Evolutionary conservation across 2,329 filamentous ascomycete species (phyloP).

Genomic region (Sphaerulina vaccinii): DNA sequence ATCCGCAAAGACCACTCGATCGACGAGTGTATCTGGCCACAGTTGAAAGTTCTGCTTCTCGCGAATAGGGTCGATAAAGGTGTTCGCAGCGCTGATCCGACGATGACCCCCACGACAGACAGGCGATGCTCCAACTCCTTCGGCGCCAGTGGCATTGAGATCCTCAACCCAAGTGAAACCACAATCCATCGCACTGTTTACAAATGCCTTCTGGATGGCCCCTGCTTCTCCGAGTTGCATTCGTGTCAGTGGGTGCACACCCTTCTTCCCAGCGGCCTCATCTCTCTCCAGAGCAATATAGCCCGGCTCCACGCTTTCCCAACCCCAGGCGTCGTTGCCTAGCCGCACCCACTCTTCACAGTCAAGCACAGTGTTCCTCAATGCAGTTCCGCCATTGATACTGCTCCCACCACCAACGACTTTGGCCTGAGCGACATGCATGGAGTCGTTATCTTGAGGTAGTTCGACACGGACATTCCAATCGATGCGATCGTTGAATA

Average conservation of each 20-base stretch:
- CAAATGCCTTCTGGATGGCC: constrained; percentile 13
- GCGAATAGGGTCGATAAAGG: constrained; percentile 5
- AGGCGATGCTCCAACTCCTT: constrained; percentile 4
- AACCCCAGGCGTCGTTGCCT: constrained; percentile 60
- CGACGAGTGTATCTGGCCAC: constrained; percentile 3
- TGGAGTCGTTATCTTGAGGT: not conserved
- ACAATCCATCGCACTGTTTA: constrained; percentile 6
- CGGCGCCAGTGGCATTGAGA: constrained; percentile 9
- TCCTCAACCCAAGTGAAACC: constrained; percentile 10
- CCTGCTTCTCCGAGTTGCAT: constrained; percentile 6
- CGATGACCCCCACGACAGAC: constrained; percentile 3
- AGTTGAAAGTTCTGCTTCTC: constrained; percentile 1
- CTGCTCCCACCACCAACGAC: constrained; percentile 28
- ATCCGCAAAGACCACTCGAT: constrained; percentile 1
- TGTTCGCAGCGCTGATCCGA: constrained; percentile 12
- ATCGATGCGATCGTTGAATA: constrained; percentile 13
- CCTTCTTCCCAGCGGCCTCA: not conserved
- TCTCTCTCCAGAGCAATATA: constrained; percentile 10
- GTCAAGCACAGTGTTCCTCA: constrained; percentile 48
- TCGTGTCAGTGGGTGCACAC: constrained; percentile 9
- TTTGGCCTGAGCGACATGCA: constrained; percentile 16
- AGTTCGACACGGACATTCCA: constrained; percentile 10
- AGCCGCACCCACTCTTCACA: constrained; percentile 59
- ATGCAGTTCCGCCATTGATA: constrained; percentile 38
- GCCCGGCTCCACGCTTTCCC: constrained; percentile 40